Evolutionary conservation across 1,284 basidiomycete species (phyloP), one percentile per base, ranked within the genome.

Genomic region (Apiotrichum laibachii): DNA sequence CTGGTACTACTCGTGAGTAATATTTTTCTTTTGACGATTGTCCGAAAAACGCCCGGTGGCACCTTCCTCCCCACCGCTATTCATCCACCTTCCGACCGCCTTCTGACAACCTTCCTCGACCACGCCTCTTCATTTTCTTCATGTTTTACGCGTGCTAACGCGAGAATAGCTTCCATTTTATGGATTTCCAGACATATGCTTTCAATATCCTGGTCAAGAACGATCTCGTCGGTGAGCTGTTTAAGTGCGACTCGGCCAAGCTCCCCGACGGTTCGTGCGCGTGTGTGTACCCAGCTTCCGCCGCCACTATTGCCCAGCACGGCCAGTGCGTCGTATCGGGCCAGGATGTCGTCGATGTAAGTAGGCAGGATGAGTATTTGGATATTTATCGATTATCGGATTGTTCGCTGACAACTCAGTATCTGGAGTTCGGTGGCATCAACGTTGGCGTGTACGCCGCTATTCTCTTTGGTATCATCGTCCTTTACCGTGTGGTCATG

Each of bases 191-290:
- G 55, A 63, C 55, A 18, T 85, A 81, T 60, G 81, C 83, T 1
- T 77, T 78, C 52, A 69, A 77, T 47, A 64, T 78, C 34, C 68
- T 79, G 22, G 74, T 74, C 40, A 68, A 82, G 72, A 84, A 83
- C 53, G 85, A 86, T 69, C 70, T 86, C 33, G 67, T 72, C 21
- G 83, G 82, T 0, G 66, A 84, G 21, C 73, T 69, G 3, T 84
- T 86, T 67, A 64, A 64, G 4, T 85, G 84, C 65, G 62, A 62
- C 21, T 50, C 61, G 6, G 61, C 54, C 11, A 42, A 11, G 10
- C 37, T 63, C 3, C 58, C 61, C 19, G 39, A 45, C 21, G 61
- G 61, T 1, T 43, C 40, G 15, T 63, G 61, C 50, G n/a, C 22
- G 40, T 63, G 61, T 16, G 43, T 53, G 8, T 63, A 55, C 53